Evolutionary conservation across 306 rosid genomes (phyloP).

Genomic region (Cicer judaicum): DNA sequence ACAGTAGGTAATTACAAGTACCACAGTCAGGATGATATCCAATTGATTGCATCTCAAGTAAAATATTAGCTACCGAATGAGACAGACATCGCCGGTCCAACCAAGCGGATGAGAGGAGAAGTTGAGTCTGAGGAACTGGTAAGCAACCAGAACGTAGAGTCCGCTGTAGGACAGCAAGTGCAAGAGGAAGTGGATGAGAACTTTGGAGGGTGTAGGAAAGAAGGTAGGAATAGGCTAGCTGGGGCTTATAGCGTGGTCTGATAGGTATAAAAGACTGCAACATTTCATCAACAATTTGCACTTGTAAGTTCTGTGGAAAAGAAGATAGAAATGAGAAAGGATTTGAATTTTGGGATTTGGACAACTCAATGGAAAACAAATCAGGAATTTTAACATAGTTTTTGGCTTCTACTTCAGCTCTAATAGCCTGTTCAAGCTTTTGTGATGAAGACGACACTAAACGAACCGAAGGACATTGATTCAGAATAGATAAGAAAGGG

Average conservation of each 20-base stretch:
- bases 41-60: constrained; percentile 69
- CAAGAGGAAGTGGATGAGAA: constrained; percentile 65
- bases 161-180: constrained; percentile 69
- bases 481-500: constrained; percentile 38
- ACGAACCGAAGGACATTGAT: constrained; percentile 43
- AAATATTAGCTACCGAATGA: constrained; percentile 53
- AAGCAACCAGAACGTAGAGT: constrained; percentile 72
- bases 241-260: constrained; percentile 64
- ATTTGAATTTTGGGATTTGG: constrained; percentile 58
- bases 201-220: constrained; percentile 68
- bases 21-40: constrained; percentile 72
- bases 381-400: constrained; percentile 68
- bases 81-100: constrained; percentile 50
- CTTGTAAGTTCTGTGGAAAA: constrained; percentile 54
- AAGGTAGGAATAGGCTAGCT: constrained; percentile 58
- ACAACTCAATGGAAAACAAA: constrained; percentile 50
- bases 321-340: constrained; percentile 75
- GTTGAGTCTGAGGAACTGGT: constrained; percentile 68
- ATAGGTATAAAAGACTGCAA: constrained; percentile 70
- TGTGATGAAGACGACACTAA: constrained; percentile 49
- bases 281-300: constrained; percentile 72
- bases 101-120: constrained; percentile 76
- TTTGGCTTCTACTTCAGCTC: constrained; percentile 64
- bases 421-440: constrained; percentile 52
- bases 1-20: constrained; percentile 68